A percentile compares a stretch with the other conserved stretches of the same genome.
These are phyloP conservation scores for Nemania sp. DNA, from an alignment of 2,329 filamentous ascomycete genomes.

Conservation along the genomic window DNA sequence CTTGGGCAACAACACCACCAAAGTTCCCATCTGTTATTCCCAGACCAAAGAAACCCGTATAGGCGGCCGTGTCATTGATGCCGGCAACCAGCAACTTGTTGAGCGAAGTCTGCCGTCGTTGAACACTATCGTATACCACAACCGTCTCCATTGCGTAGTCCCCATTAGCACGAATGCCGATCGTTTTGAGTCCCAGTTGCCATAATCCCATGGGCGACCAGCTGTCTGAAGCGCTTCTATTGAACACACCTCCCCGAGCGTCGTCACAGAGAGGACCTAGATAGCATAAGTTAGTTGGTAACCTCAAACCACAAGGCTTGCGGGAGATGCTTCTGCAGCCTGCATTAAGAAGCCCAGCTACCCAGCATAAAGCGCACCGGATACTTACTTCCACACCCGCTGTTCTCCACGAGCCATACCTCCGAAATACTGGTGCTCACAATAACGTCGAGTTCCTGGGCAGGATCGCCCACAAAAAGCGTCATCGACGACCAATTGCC, in stretches of 20 bases:
- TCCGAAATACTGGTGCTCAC: conserved; percentile 73
- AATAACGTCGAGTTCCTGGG: conserved; percentile 58
- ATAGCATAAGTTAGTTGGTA: conserved; percentile 13
- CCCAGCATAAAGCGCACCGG: neutral
- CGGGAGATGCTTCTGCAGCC: neutral
- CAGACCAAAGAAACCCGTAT: conserved; percentile 60
- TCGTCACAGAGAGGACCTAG: conserved; percentile 57
- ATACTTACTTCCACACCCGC: conserved; percentile 59
- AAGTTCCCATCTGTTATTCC: conserved; percentile 61
- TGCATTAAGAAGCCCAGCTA: neutral
- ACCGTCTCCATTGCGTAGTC: conserved; percentile 64
- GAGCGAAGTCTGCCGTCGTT: conserved; percentile 47
- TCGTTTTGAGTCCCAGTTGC: conserved; percentile 61
- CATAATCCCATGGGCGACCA: conserved; percentile 65
- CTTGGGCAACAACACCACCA: conserved; percentile 51
- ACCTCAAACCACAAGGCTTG: neutral
- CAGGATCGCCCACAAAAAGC: conserved; percentile 54
- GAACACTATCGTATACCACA: conserved; percentile 46
- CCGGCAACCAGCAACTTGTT: conserved; percentile 53
- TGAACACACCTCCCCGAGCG: conserved; percentile 64
- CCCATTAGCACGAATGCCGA: conserved; percentile 65
- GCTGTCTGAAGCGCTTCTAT: conserved; percentile 55
- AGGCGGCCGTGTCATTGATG: conserved; percentile 60
- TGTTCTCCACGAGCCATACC: conserved; percentile 68
- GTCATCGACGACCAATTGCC: conserved; percentile 74